Evolutionary conservation across 2,329 filamentous ascomycete genomes (phyloP).

Genomic region (Ilyonectria destructans): DNA sequence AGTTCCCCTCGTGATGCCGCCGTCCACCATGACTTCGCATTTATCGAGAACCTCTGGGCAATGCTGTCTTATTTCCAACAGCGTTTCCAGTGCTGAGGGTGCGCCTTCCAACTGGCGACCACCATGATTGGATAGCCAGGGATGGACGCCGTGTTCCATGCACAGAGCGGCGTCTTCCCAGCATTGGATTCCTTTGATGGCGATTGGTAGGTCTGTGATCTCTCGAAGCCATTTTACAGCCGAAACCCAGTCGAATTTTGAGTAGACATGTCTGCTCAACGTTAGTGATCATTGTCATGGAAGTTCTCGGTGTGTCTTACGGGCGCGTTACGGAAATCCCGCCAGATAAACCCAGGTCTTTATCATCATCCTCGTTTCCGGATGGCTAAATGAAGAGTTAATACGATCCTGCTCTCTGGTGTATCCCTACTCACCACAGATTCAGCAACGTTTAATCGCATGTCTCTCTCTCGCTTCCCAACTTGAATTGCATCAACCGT

Average conservation of each 20-base stretch:
- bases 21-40: conserved; percentile 20
- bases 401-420: not conserved
- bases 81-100: conserved; percentile 24
- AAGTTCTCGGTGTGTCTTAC: not conserved
- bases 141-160: conserved; percentile 19
- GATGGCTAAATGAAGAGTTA: not conserved
- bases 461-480: conserved; percentile 25
- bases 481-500: conserved; percentile 28
- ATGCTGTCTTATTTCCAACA: conserved; percentile 13
- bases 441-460: not conserved
- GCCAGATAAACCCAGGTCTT: not conserved
- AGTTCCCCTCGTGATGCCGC: conserved; percentile 19
- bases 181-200: conserved; percentile 29
- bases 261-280: conserved; percentile 8
- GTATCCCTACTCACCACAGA: not conserved
- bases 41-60: conserved; percentile 14
- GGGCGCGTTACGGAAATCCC: conserved; percentile 9
- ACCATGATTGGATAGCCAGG: conserved; percentile 30
- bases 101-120: conserved; percentile 20
- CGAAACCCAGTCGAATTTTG: conserved; percentile 16
- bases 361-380: not conserved
- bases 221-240: conserved; percentile 20
- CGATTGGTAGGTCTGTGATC: conserved; percentile 18
- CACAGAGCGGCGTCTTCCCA: conserved; percentile 26
- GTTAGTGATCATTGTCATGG: not conserved